Evolutionary conservation across 31 red algal genomes (phyloP).

Genomic region (Endocladia muricata): DNA sequence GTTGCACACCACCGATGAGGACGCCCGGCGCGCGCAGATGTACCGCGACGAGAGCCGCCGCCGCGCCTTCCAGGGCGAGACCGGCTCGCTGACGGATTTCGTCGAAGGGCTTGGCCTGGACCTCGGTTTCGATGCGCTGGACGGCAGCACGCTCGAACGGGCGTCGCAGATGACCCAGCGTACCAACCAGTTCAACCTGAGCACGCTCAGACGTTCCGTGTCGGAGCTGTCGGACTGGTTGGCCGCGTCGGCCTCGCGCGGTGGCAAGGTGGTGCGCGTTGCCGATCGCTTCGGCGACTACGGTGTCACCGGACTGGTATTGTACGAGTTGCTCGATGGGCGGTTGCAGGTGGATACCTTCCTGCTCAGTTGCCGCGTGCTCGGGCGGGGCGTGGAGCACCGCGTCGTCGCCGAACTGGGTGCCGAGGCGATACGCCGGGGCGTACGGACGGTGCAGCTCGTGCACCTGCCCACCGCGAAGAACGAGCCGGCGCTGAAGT

Average conservation of each 20-base stretch:
- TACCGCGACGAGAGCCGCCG: neutral
- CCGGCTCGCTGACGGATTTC: neutral
- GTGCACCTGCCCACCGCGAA: no score
- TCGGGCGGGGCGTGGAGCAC: neutral
- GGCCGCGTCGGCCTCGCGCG: no score
- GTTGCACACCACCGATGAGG: neutral
- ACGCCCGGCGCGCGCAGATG: neutral
- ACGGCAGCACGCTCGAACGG: neutral
- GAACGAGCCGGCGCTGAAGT: no score
- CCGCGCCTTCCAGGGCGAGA: neutral
- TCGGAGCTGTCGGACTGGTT: no score
- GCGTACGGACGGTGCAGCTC: no score
- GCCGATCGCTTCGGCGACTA: neutral
- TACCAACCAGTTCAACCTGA: slow-evolving; percentile 2
- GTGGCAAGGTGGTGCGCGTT: no score
- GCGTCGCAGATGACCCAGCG: neutral
- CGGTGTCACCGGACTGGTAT: neutral
- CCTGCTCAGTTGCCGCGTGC: neutral
- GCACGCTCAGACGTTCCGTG: neutral
- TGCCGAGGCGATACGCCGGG: no score
- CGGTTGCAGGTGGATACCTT: neutral
- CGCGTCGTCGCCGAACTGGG: no score
- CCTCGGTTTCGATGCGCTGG: neutral
- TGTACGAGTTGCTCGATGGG: neutral
- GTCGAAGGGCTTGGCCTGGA: neutral